Evolutionary conservation across 139 green algal species (phyloP).

Genomic region (Coelastrella sp.): DNA sequence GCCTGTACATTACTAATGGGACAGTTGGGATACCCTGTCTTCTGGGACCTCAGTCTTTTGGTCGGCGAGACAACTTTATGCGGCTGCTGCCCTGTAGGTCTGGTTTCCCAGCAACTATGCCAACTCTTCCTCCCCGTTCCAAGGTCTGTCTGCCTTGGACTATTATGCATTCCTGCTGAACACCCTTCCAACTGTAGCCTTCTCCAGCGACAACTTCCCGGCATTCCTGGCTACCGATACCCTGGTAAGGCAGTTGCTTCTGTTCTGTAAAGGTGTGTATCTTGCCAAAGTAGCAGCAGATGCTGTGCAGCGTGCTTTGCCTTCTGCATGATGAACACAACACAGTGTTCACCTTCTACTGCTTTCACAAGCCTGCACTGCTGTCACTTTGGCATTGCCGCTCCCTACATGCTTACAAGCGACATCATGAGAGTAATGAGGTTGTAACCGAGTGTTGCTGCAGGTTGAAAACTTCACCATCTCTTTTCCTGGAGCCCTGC

Average conservation of each 20-base stretch:
- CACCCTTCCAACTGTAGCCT: constrained; percentile 41
- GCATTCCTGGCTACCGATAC: constrained; percentile 4
- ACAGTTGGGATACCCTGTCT: background rate
- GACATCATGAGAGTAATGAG: too few species aligned
- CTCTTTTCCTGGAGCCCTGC: background rate
- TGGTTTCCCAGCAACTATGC: constrained; percentile 50
- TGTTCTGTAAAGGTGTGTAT: background rate
- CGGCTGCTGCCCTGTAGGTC: constrained; percentile 27
- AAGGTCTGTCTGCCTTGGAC: constrained; percentile 29
- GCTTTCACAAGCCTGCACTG: too few species aligned
- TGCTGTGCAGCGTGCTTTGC: background rate
- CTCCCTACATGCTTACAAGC: too few species aligned
- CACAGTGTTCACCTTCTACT: background rate
- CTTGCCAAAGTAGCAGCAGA: background rate
- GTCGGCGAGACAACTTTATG: background rate
- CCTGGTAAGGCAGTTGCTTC: background rate
- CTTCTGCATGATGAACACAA: background rate
- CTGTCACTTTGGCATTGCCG: too few species aligned
- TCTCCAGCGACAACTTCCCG: constrained; percentile 4
- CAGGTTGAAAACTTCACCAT: constrained; percentile 34
- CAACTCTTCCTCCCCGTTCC: background rate
- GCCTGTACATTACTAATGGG: background rate
- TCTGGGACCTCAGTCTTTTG: background rate
- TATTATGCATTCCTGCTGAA: constrained; percentile 44
- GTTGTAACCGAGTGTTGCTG: background rate